Percentiles rank a stretch among this genome's conserved stretches.
Evolutionary conservation across 176 grass and related monocot genomes (phyloP).

Genomic region (Juncus inflexus): DNA sequence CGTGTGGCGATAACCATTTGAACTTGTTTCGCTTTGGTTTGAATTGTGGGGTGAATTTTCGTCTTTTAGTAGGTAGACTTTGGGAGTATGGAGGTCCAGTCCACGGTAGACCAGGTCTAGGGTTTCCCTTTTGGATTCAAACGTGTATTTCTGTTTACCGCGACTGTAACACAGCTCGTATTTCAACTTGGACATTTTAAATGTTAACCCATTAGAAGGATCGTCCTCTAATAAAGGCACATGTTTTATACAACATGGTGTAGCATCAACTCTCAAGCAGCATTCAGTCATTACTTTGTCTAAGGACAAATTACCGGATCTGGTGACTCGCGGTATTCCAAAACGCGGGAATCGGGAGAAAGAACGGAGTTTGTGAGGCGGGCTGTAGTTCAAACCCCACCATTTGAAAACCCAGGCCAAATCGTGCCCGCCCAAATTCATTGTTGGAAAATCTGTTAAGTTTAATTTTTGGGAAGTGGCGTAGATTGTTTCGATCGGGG

Average conservation of each 20-base stretch:
- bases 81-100: slow-evolving; percentile 75
- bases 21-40: slow-evolving; percentile 39
- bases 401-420: slow-evolving; percentile 99
- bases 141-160: slow-evolving; percentile 96
- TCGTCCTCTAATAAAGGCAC: slow-evolving; percentile 82
- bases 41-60: slow-evolving; percentile 35
- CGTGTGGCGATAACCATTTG: slow-evolving; percentile 29
- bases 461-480: slow-evolving; percentile 46
- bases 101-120: slow-evolving; percentile 98
- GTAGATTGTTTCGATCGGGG: slow-evolving; percentile 41
- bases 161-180: slow-evolving; percentile 95
- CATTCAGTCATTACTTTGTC: slow-evolving; percentile 99
- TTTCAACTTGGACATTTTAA: slow-evolving; percentile 99
- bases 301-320: slow-evolving; percentile 95
- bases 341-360: slow-evolving; percentile 97
- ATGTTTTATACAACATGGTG: slow-evolving; percentile 91
- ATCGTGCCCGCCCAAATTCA: slow-evolving; percentile 98
- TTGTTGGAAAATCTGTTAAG: slow-evolving; percentile 61
- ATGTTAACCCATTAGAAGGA: slow-evolving; percentile 85
- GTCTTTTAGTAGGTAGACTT: slow-evolving; percentile 76
- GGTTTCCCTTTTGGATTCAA: slow-evolving; percentile 84
- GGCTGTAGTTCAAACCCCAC: slow-evolving; percentile 96
- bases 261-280: slow-evolving; percentile 88
- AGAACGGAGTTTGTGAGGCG: slow-evolving; percentile 88
- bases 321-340: slow-evolving; percentile 66